These are phyloP conservation scores for Aquilaria agallochum DNA, from an alignment of 441 rosid species.

Conservation along the genomic window DNA sequence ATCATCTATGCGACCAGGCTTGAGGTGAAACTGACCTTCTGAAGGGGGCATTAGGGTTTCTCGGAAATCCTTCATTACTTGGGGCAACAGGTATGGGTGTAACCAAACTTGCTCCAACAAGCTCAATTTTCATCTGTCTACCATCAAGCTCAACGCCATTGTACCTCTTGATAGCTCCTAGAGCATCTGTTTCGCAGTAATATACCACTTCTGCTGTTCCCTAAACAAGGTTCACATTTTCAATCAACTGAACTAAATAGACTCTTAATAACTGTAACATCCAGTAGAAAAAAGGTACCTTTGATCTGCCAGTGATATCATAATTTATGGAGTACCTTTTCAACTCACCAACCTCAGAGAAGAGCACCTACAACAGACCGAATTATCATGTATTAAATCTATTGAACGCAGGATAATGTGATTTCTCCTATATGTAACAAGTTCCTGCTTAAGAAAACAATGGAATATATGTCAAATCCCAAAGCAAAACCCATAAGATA, in stretches of 20 bases:
- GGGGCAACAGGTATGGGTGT: constrained; percentile 15
- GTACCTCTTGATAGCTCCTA: constrained; percentile 37
- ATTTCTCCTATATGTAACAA: neutral
- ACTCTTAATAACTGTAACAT: neutral
- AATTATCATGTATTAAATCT: too few species aligned
- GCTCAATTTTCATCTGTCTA: constrained; percentile 35
- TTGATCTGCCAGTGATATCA: constrained; percentile 36
- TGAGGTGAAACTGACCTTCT: constrained; percentile 11
- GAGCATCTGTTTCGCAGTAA: constrained; percentile 25
- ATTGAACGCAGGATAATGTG: neutral
- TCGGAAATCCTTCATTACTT: constrained; percentile 10
- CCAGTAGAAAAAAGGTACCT: constrained; percentile 21
- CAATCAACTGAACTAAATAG: neutral
- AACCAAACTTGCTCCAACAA: constrained; percentile 25
- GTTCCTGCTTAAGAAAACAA: neutral
- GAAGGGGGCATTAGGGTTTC: constrained; percentile 1
- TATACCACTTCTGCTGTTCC: constrained; percentile 40
- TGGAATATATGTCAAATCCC: too few species aligned
- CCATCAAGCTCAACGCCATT: constrained; percentile 40
- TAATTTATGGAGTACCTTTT: constrained; percentile 26
- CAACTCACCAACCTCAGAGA: constrained; percentile 36
- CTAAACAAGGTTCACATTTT: constrained; percentile 15
- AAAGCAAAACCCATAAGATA: neutral
- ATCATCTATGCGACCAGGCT: neutral
- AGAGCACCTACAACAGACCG: constrained; percentile 26